Conservation (phyloP, 2,329 filamentous ascomycete genomes). For the Fusarium brevicatenulatum region DNA sequence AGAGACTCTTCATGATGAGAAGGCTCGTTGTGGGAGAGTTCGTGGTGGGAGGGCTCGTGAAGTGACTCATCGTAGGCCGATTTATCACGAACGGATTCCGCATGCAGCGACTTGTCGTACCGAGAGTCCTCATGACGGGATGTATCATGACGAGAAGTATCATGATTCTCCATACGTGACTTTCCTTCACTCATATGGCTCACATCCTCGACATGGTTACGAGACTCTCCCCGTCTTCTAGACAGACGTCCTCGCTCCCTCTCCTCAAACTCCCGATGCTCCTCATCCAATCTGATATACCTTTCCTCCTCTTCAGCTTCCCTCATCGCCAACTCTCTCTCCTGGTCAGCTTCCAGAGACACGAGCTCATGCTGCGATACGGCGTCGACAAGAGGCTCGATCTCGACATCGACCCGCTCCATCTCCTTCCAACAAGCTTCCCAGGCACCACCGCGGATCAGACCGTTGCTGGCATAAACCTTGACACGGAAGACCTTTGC, state of each 20-base stretch:
- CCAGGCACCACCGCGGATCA: constrained; percentile 94
- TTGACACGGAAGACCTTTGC: constrained; percentile 79
- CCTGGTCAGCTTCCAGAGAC: constrained; percentile 59
- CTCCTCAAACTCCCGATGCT: constrained; percentile 43
- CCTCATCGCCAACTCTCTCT: constrained; percentile 52
- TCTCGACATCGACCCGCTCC: constrained; percentile 96
- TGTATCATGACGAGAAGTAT: neutral
- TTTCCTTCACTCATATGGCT: constrained; percentile 19
- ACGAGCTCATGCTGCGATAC: constrained; percentile 69
- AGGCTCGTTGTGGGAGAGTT: neutral
- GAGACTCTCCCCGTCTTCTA: constrained; percentile 21
- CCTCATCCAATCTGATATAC: constrained; percentile 40
- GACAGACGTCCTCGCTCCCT: constrained; percentile 40
- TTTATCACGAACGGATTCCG: constrained; percentile 20
- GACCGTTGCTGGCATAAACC: constrained; percentile 92
- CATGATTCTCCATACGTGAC: constrained; percentile 12
- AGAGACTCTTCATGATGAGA: constrained; percentile 3
- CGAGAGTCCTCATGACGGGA: constrained; percentile 12
- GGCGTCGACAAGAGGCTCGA: constrained; percentile 77
- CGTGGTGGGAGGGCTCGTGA: neutral
- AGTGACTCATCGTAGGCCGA: constrained; percentile 8
- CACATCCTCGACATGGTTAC: constrained; percentile 9
- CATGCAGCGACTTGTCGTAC: constrained; percentile 4
- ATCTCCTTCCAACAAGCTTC: constrained; percentile 95
- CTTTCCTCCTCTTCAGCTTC: constrained; percentile 51